Conservation (phyloP, 768 basidiomycete species). For the Trametes elegans region DNA sequence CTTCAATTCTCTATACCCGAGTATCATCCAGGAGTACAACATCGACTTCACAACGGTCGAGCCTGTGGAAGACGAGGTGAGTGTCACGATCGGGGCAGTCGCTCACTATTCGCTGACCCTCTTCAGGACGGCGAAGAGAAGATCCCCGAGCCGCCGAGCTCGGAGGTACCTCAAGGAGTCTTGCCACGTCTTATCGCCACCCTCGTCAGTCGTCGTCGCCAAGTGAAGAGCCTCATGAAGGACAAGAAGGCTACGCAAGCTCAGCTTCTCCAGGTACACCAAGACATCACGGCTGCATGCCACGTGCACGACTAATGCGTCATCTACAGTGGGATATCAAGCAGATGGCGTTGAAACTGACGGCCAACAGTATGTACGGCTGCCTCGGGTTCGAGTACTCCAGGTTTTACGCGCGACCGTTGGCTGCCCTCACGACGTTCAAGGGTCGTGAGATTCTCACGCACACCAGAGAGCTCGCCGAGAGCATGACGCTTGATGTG, state of each 20-base stretch:
- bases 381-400: conserved; percentile 98
- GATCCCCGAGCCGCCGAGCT: conserved; percentile 83
- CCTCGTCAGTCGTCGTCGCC: conserved; percentile 83
- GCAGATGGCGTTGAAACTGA: conserved; percentile 94
- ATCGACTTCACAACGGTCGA: conserved; percentile 98
- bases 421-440: conserved; percentile 97
- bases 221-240: conserved; percentile 95
- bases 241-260: conserved; percentile 69
- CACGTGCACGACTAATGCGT: background rate
- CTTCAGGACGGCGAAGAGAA: conserved; percentile 67
- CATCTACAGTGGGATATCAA: conserved; percentile 85
- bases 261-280: conserved; percentile 75
- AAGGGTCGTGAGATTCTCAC: conserved; percentile 98
- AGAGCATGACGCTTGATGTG: conserved; percentile 86
- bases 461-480: conserved; percentile 89
- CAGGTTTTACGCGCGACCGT: conserved; percentile 91
- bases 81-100: background rate
- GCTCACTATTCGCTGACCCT: background rate
- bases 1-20: conserved; percentile 98
- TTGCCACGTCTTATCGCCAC: conserved; percentile 98
- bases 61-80: conserved; percentile 55
- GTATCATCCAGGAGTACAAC: conserved; percentile 99
- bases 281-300: too few species aligned
- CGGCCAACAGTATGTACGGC: conserved; percentile 99
- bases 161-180: conserved; percentile 76